A percentile compares a stretch with the other conserved stretches of the same genome.
These are phyloP conservation scores for Glycine latifolia DNA, from an alignment of 306 rosid species.

Conservation along the genomic window DNA sequence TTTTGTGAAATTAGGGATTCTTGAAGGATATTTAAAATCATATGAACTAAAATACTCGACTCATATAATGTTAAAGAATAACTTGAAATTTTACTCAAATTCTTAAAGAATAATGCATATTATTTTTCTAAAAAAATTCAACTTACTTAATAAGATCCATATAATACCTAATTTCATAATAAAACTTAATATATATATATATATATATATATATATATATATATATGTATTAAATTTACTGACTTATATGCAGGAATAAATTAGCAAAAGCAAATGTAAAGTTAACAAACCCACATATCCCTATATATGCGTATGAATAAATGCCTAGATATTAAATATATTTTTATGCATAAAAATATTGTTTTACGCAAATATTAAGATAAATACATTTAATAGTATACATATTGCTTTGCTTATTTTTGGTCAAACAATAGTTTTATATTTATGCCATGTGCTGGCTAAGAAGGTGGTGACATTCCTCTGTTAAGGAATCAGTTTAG, in stretches of 20 bases:
- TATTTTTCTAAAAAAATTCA: background rate
- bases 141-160: background rate
- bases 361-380: background rate
- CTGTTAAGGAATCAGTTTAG: conserved; percentile 70
- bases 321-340: no score
- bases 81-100: background rate
- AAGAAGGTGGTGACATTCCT: conserved; percentile 69
- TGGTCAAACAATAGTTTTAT: conserved; percentile 4
- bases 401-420: background rate
- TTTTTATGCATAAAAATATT: background rate
- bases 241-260: no score
- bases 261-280: no score
- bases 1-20: background rate
- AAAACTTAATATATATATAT: background rate
- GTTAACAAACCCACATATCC: no score
- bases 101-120: background rate
- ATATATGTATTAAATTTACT: no score
- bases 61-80: background rate
- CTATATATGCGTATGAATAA: no score
- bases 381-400: background rate
- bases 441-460: conserved; percentile 41
- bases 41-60: background rate
- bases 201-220: no score
- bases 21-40: background rate
- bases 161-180: background rate